Conservation (phyloP, 192 early-diverging fungal genomes). For the Oehlia diaphana region DNA sequence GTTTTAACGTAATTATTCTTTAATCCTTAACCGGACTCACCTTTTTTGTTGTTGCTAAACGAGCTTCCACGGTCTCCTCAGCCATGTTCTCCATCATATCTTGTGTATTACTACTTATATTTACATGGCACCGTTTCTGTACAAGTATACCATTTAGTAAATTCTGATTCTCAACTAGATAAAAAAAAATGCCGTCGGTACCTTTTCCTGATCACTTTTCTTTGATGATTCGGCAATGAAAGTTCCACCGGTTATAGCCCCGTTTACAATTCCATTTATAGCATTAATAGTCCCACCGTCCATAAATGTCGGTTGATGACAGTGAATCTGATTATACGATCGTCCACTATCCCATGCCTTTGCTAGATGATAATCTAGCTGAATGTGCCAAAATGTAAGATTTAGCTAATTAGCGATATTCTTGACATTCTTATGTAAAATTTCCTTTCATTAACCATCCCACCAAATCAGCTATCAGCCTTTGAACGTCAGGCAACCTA, state of each 20-base stretch:
- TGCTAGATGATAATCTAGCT: background rate
- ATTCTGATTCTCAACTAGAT: too few species aligned
- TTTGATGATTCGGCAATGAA: too few species aligned
- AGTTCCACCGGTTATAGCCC: background rate
- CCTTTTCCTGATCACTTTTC: too few species aligned
- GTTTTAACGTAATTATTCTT: background rate
- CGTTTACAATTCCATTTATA: background rate
- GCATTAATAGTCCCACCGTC: background rate
- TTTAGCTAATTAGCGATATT: background rate
- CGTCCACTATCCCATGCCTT: conserved; percentile 8
- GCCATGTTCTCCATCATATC: conserved; percentile 26
- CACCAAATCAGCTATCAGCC: too few species aligned
- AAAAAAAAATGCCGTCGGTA: too few species aligned
- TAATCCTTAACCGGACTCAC: background rate
- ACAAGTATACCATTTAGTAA: conserved; percentile 15
- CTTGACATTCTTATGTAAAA: background rate
- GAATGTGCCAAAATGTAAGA: background rate
- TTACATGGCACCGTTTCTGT: conserved; percentile 7
- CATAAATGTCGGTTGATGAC: background rate
- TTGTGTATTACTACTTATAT: conserved; percentile 22
- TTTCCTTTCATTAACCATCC: background rate
- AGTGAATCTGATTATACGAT: background rate
- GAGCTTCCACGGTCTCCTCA: background rate
- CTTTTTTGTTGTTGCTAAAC: too few species aligned
- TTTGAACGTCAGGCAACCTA: too few species aligned